Percentiles rank a stretch among this genome's conserved stretches.
These are phyloP conservation scores for Hanseniaspora valbyensis DNA, from an alignment of 805 yeast species.

Conservation along the genomic window DNA sequence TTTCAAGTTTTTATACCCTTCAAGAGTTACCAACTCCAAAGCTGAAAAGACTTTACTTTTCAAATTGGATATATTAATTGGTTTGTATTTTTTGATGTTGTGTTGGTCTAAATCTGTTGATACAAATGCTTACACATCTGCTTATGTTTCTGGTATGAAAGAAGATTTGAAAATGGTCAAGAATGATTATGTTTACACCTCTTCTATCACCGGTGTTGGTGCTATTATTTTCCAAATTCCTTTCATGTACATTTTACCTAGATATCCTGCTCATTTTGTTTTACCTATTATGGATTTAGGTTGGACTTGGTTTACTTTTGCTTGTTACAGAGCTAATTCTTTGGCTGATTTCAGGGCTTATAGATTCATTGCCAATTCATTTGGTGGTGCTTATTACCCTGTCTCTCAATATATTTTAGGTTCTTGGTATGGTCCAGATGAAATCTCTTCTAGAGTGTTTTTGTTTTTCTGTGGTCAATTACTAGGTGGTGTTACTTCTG, in stretches of 20 bases:
- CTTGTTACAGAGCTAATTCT: slow-evolving; percentile 39
- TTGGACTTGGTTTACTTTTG: slow-evolving; percentile 60
- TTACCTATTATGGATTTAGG: slow-evolving; percentile 47
- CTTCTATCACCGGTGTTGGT: slow-evolving; percentile 52
- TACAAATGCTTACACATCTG: slow-evolving; percentile 49
- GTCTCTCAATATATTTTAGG: slow-evolving; percentile 51
- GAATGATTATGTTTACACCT: slow-evolving; percentile 52
- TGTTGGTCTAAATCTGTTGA: slow-evolving; percentile 64
- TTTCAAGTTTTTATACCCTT: slow-evolving; percentile 29
- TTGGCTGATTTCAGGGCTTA: slow-evolving; percentile 46
- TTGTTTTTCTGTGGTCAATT: slow-evolving; percentile 46
- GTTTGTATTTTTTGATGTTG: slow-evolving; percentile 46
- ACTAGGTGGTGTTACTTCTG: slow-evolving; percentile 43
- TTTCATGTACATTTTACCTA: slow-evolving; percentile 48
- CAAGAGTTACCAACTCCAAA: slow-evolving; percentile 31
- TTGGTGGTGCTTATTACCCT: slow-evolving; percentile 61
- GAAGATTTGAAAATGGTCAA: slow-evolving; percentile 49
- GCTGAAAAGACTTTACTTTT: slow-evolving; percentile 36
- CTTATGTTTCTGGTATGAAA: slow-evolving; percentile 56
- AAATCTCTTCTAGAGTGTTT: slow-evolving; percentile 52
- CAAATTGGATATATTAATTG: slow-evolving; percentile 46
- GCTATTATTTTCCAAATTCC: slow-evolving; percentile 55
- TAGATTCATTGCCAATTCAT: slow-evolving; percentile 56
- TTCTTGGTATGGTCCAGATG: slow-evolving; percentile 49
- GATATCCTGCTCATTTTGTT: slow-evolving; percentile 40